A percentile compares a stretch with the other conserved stretches of the same genome.
phyloP scores from a whole-genome alignment of 768 basidiomycete species.

The Pseudohyphozyma bogoriensis region DNA sequence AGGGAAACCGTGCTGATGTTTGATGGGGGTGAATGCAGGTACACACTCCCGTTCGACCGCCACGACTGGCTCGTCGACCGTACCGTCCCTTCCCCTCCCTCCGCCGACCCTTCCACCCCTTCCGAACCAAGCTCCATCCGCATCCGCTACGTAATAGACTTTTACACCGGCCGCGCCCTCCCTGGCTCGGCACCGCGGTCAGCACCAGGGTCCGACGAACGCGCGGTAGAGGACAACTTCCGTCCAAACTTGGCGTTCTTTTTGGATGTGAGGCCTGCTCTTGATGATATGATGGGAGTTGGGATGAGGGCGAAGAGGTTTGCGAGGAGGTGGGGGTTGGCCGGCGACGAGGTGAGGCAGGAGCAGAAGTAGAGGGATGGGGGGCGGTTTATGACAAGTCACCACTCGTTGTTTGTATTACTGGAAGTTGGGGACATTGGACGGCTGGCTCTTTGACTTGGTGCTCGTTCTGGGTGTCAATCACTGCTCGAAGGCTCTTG shows the following conservation, averaged over 20 bases:
- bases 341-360: not conserved
- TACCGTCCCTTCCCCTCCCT: slow-evolving; percentile 41
- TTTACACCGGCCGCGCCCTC: slow-evolving; percentile 73
- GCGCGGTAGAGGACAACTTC: slow-evolving; percentile 26
- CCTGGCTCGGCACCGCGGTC: too few species aligned
- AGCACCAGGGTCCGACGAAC: slow-evolving; percentile 15
- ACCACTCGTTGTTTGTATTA: too few species aligned
- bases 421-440: too few species aligned
- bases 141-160: slow-evolving; percentile 93
- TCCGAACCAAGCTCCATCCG: slow-evolving; percentile 47
- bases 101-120: not conserved
- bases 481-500: too few species aligned
- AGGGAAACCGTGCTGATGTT: too few species aligned
- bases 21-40: slow-evolving; percentile 45
- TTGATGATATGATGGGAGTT: slow-evolving; percentile 89
- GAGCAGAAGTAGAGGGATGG: not conserved
- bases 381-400: too few species aligned
- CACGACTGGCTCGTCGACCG: slow-evolving; percentile 97
- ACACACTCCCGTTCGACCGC: slow-evolving; percentile 85
- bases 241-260: slow-evolving; percentile 63
- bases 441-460: too few species aligned
- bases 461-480: too few species aligned
- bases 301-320: slow-evolving; percentile 47
- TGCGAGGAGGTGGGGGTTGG: slow-evolving; percentile 1
- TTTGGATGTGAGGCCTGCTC: slow-evolving; percentile 84